These are phyloP conservation scores for Solanum dulcamara DNA, from an alignment of 257 asterid species.

Conservation along the genomic window DNA sequence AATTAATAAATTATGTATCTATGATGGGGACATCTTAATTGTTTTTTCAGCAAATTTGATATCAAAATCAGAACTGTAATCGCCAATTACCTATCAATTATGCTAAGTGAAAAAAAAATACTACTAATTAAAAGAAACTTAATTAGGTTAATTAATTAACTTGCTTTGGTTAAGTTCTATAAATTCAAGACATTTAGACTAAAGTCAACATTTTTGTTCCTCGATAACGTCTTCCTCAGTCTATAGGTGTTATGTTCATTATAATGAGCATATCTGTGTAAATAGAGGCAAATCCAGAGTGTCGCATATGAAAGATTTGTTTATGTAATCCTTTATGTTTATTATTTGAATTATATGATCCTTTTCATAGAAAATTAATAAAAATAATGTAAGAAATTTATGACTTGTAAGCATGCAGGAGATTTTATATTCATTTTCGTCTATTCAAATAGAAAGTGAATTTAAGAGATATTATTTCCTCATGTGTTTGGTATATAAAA, in stretches of 20 bases:
- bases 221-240: neutral
- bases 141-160: neutral
- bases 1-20: neutral
- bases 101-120: neutral
- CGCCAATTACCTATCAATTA: neutral
- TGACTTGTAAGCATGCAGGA: neutral
- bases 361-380: too few relatives aligned
- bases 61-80: neutral
- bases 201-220: neutral
- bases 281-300: neutral
- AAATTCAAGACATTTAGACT: neutral
- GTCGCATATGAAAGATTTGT: neutral
- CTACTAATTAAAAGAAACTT: neutral
- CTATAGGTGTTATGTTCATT: neutral
- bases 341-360: neutral
- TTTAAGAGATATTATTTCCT: neutral
- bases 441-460: neutral
- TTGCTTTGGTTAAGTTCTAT: neutral
- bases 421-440: neutral
- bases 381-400: too few relatives aligned
- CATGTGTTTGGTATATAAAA: too few relatives aligned
- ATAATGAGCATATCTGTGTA: neutral
- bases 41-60: neutral
- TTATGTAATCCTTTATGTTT: neutral
- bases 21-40: neutral